A percentile compares a stretch with the other conserved stretches of the same genome.
Conservation (phyloP, 164 flowering plant genomes). For the Euptelea pleiosperma region DNA sequence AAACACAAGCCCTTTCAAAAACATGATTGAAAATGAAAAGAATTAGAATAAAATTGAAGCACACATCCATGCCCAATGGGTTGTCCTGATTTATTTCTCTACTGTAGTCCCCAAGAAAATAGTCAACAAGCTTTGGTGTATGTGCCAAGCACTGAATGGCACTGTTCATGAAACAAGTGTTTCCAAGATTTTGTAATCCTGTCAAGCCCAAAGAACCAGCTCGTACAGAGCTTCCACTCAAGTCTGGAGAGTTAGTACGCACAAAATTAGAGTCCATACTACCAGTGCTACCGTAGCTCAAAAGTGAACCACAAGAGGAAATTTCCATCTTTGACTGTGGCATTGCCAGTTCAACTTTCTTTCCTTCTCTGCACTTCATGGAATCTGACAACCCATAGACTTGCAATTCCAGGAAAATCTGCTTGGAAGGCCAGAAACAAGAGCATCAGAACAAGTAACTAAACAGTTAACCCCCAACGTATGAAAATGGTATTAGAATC, state of each 20-base stretch:
- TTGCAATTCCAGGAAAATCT: conserved; percentile 85
- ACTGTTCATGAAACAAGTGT: conserved; percentile 97
- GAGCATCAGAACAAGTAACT: not conserved
- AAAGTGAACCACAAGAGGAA: conserved; percentile 34
- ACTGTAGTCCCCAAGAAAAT: conserved; percentile 78
- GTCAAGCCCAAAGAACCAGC: conserved; percentile 75
- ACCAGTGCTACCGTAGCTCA: conserved; percentile 51
- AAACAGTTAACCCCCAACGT: not conserved
- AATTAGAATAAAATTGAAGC: conserved; percentile 18
- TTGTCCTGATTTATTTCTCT: conserved; percentile 76
- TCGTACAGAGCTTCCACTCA: conserved; percentile 36
- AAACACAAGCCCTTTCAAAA: conserved; percentile 1
- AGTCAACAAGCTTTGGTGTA: conserved; percentile 87
- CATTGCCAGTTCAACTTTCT: conserved; percentile 48
- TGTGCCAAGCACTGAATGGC: conserved; percentile 93
- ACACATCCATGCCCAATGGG: conserved; percentile 84
- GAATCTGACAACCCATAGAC: conserved; percentile 85
- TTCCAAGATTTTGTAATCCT: conserved; percentile 93
- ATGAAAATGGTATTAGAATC: not conserved
- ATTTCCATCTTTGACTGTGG: conserved; percentile 28
- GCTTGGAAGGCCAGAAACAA: conserved; percentile 17
- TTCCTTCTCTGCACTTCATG: conserved; percentile 52
- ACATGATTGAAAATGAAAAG: conserved; percentile 6
- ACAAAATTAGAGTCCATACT: conserved; percentile 24
- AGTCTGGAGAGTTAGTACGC: conserved; percentile 18